Conservation (phyloP, 2,329 filamentous ascomycete species). For the Xylariaceae sp. region DNA sequence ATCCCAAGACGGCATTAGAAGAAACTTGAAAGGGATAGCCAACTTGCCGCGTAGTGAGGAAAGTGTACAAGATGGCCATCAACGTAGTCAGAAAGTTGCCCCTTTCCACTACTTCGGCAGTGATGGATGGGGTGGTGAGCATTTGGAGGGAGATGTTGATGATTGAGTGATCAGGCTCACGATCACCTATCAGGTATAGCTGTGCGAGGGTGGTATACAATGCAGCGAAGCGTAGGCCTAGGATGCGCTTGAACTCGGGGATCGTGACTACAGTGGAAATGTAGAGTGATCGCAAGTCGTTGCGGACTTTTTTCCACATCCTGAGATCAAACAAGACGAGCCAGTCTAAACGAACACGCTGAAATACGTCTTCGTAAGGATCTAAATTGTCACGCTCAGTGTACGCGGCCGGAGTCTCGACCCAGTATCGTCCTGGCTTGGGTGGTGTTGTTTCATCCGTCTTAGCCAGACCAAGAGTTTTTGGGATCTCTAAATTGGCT, state of each 20-base stretch:
- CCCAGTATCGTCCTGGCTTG: conserved; percentile 78
- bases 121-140: conserved; percentile 94
- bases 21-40: conserved; percentile 89
- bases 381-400: conserved; percentile 59
- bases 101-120: conserved; percentile 87
- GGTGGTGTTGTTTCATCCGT: conserved; percentile 45
- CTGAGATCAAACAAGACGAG: conserved; percentile 90
- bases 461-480: conserved; percentile 62
- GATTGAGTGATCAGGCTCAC: conserved; percentile 96
- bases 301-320: conserved; percentile 94
- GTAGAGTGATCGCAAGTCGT: conserved; percentile 86
- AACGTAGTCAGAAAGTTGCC: conserved; percentile 95
- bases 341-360: conserved; percentile 87
- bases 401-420: conserved; percentile 72
- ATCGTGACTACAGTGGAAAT: conserved; percentile 95
- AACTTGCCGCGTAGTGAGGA: conserved; percentile 92
- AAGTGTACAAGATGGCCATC: conserved; percentile 95
- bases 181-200: conserved; percentile 89
- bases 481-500: conserved; percentile 69
- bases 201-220: conserved; percentile 92
- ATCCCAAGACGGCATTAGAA: conserved; percentile 79
- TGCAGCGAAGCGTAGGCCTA: conserved; percentile 89
- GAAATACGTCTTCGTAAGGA: conserved; percentile 80
- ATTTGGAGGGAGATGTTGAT: conserved; percentile 97
- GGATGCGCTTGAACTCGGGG: conserved; percentile 89